Evolutionary conservation across 345 rosid species (phyloP).

Genomic region (Salix udensis): DNA sequence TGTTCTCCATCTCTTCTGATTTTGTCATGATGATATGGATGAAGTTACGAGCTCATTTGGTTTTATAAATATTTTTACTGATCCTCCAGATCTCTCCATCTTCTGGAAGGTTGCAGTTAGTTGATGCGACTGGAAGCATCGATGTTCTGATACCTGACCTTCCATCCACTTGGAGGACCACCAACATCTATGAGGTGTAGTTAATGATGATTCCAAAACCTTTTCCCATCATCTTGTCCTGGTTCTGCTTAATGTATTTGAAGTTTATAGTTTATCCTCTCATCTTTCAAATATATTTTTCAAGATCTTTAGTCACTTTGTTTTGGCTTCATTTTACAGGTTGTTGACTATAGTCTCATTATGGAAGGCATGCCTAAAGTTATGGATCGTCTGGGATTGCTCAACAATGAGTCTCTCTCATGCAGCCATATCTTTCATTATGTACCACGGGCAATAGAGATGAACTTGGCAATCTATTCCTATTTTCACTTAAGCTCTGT

Average conservation of each 20-base stretch:
- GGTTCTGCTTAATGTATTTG: constrained; percentile 12
- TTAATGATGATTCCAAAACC: constrained; percentile 4
- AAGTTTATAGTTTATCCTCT: background rate
- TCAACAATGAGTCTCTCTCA: constrained; percentile 31
- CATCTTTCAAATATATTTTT: background rate
- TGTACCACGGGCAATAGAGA: constrained; percentile 28
- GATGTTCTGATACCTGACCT: constrained; percentile 67
- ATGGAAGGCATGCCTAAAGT: constrained; percentile 54
- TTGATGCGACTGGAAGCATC: constrained; percentile 66
- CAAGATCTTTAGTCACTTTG: constrained; percentile 6
- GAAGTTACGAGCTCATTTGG: constrained; percentile 2
- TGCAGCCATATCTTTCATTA: constrained; percentile 49
- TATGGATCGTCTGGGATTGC: constrained; percentile 24
- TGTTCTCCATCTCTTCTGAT: background rate
- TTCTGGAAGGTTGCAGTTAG: constrained; percentile 73
- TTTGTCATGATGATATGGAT: constrained; percentile 6
- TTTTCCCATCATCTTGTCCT: constrained; percentile 16
- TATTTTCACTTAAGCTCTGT: constrained; percentile 38
- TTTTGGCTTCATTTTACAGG: constrained; percentile 41
- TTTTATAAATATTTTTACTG: constrained; percentile 19
- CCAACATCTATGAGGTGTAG: constrained; percentile 60
- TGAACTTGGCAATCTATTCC: constrained; percentile 32
- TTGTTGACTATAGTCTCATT: constrained; percentile 48
- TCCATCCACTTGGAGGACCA: constrained; percentile 45
- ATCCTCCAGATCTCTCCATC: constrained; percentile 47